Evolutionary conservation across 2,329 filamentous ascomycete species (phyloP).

Genomic region (Thelonectria olida): DNA sequence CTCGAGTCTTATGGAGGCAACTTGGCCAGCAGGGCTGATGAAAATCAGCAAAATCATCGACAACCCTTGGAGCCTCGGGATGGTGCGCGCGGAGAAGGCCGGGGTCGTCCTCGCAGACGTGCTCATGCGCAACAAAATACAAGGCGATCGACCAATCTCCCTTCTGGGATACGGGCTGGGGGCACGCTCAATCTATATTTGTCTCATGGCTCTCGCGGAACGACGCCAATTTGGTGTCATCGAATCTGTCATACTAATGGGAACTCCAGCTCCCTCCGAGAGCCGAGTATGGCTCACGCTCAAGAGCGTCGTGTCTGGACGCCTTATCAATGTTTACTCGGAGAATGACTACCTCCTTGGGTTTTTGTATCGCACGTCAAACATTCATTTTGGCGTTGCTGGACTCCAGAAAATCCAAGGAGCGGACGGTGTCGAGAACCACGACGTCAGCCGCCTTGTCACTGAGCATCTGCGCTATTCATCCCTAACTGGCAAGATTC

Average conservation of each 20-base stretch:
- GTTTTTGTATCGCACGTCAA: slow-evolving; percentile 86
- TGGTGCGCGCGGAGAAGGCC: slow-evolving; percentile 78
- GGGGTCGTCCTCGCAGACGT: slow-evolving; percentile 80
- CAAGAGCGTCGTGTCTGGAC: slow-evolving; percentile 80
- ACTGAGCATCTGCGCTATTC: slow-evolving; percentile 77
- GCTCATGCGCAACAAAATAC: slow-evolving; percentile 77
- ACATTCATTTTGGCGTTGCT: slow-evolving; percentile 83
- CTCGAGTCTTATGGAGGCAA: slow-evolving; percentile 63
- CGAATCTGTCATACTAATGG: slow-evolving; percentile 87
- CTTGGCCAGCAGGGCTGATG: slow-evolving; percentile 71
- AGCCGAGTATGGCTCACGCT: slow-evolving; percentile 79
- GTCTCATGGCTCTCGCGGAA: slow-evolving; percentile 81
- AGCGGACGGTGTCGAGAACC: slow-evolving; percentile 72
- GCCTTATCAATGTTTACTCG: slow-evolving; percentile 91
- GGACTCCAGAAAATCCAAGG: slow-evolving; percentile 80
- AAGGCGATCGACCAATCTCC: slow-evolving; percentile 83
- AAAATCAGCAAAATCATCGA: slow-evolving; percentile 80
- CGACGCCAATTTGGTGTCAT: slow-evolving; percentile 85
- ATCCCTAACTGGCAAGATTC: slow-evolving; percentile 71
- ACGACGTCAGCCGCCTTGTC: slow-evolving; percentile 72
- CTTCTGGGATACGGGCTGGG: slow-evolving; percentile 86
- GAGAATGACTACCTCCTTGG: slow-evolving; percentile 88
- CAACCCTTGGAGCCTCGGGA: slow-evolving; percentile 82
- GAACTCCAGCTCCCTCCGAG: slow-evolving; percentile 79
- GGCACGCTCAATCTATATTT: slow-evolving; percentile 84